These are phyloP conservation scores for Trichoderma semiorbis DNA, from an alignment of 2,329 filamentous ascomycete genomes.

Conservation along the genomic window DNA sequence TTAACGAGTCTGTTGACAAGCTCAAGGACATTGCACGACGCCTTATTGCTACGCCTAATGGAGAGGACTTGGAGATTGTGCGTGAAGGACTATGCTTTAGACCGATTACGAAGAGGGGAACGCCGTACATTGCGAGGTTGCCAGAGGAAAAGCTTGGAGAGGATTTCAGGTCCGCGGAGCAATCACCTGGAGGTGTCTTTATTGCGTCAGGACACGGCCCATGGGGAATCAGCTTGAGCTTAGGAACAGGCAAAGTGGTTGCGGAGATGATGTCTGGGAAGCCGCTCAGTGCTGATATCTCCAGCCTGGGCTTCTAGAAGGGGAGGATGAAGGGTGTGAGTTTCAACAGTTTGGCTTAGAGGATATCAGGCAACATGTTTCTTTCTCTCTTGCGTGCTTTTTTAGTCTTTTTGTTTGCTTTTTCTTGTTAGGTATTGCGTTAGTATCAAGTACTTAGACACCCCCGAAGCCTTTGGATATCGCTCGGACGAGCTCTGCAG, in stretches of 20 bases:
- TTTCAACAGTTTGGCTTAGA: background rate
- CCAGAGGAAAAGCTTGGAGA: constrained; percentile 53
- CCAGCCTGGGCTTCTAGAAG: constrained; percentile 20
- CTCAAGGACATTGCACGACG: constrained; percentile 47
- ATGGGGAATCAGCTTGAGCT: constrained; percentile 64
- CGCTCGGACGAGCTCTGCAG: constrained; percentile 45
- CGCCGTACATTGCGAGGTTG: constrained; percentile 60
- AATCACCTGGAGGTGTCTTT: constrained; percentile 60
- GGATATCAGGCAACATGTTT: background rate
- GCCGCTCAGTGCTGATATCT: constrained; percentile 56
- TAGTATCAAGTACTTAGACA: background rate
- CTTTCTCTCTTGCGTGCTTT: background rate
- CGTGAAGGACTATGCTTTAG: constrained; percentile 69
- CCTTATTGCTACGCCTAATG: constrained; percentile 41
- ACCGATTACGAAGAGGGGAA: constrained; percentile 61
- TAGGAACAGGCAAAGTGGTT: constrained; percentile 69
- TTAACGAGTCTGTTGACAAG: constrained; percentile 39
- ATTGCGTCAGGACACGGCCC: constrained; percentile 71
- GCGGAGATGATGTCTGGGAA: constrained; percentile 65
- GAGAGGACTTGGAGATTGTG: constrained; percentile 56
- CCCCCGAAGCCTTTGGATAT: constrained; percentile 30
- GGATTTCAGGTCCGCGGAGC: constrained; percentile 40
- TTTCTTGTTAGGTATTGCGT: background rate
- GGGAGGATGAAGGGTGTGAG: background rate
- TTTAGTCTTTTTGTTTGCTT: background rate